Base-by-base conservation (phyloP, 1,284 basidiomycete genomes). In the Ustanciosporium gigantosporum region DNA sequence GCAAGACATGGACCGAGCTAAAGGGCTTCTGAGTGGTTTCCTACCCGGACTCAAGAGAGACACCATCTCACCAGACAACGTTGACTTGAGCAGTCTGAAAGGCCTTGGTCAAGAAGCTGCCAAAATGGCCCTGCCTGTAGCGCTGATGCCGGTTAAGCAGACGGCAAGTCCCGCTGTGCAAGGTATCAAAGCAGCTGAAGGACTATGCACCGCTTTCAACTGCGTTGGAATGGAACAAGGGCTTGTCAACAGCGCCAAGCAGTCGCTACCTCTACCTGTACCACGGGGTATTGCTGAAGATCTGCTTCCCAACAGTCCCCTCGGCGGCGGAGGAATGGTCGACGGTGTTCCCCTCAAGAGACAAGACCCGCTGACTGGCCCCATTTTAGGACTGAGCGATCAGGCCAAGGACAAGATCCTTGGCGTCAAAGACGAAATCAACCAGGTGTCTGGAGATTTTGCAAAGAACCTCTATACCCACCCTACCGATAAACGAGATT, bases 401-500 rank as follows among this genome's bases (percentile, higher is more conserved):
- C n/a, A 20, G 2, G 59, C 36, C 1, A 43, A 49, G 3, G 59
- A 64, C 25, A 35, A 37, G 9, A 29, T 46, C 5, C 32, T 64
- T 8, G 41, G 34, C 19, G 31, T 64, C 46, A 57, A 52, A 40
- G 29, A 23, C 20, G 31, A 31, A 11, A 45, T 48, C 11, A 46
- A 57, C 27, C 22, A 52, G 27, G 53, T 49, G 6, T 41, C 48
- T 0, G 51, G 49, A 4, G 37, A 27, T 6, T 64, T 64, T 44
- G 49, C 47, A 41, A 64, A 64, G 59, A 57, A 49, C 48, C 44
- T 64, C 44, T 64, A 64, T 47, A 35, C 35, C 20, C 46, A 61
- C 20, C 40, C 46, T 16, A 42, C 37, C n/a, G 41, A 24, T 20
- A 53, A 46, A 36, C 29, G 49, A 15, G 49, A 39, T 0, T 21